These are phyloP conservation scores for Penicillium polonicum DNA, from an alignment of 2,329 filamentous ascomycete species.

Conservation along the genomic window DNA sequence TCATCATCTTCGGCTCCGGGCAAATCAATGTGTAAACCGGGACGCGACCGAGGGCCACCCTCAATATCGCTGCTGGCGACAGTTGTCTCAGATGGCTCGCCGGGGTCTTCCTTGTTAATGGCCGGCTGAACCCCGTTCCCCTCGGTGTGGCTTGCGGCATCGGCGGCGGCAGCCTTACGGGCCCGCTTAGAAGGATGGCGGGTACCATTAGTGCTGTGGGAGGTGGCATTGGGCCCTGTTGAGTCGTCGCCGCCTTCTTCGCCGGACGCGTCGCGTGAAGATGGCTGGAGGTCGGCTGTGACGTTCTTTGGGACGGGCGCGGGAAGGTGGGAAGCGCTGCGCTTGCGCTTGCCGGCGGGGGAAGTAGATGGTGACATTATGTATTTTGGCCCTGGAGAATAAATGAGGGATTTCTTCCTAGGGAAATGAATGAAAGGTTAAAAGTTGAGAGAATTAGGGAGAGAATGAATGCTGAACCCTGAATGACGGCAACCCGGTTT, in stretches of 20 bases:
- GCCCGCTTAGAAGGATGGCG: conserved; percentile 70
- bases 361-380: conserved; percentile 62
- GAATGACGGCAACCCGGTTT: conserved; percentile 13
- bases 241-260: conserved; percentile 73
- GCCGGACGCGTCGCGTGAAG: conserved; percentile 77
- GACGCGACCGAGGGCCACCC: conserved; percentile 57
- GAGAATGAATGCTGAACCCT: conserved; percentile 14
- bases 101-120: conserved; percentile 56
- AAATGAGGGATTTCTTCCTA: conserved; percentile 8
- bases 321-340: conserved; percentile 51
- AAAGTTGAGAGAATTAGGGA: conserved; percentile 6
- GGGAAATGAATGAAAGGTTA: conserved; percentile 4
- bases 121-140: conserved; percentile 28
- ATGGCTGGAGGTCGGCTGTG: conserved; percentile 64
- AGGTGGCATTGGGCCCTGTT: conserved; percentile 48
- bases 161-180: conserved; percentile 53
- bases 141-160: conserved; percentile 21
- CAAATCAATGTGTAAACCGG: conserved; percentile 46
- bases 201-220: conserved; percentile 9
- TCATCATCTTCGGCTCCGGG: conserved; percentile 39
- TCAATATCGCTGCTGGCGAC: conserved; percentile 68
- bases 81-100: conserved; percentile 69
- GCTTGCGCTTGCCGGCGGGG: conserved; percentile 73
- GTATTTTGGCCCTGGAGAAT: conserved; percentile 9
- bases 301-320: conserved; percentile 50